Evolutionary conservation across 805 yeast genomes (phyloP).

Genomic region (Lipomyces yamadae): DNA sequence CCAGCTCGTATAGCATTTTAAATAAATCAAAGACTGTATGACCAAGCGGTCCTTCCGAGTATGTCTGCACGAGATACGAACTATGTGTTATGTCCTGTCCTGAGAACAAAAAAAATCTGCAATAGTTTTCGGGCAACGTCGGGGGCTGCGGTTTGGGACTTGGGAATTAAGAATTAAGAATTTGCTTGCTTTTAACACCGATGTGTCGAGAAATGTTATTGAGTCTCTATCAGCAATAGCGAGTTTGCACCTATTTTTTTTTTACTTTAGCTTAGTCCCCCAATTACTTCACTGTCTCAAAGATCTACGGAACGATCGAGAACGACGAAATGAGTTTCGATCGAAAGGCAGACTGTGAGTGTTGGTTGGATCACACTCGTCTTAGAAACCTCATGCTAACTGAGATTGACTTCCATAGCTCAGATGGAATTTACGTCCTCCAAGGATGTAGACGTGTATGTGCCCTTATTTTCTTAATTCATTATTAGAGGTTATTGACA

Average conservation of each 20-base stretch:
- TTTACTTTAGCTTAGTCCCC: neutral
- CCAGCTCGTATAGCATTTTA: constrained; percentile 82
- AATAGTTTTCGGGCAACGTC: no score
- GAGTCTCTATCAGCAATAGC: neutral
- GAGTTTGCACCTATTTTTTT: neutral
- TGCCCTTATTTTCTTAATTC: neutral
- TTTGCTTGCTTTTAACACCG: no score
- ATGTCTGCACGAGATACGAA: neutral
- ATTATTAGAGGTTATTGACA: neutral
- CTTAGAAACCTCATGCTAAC: neutral
- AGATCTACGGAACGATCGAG: neutral
- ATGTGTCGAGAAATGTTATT: no score
- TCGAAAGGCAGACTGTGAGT: constrained; percentile 26
- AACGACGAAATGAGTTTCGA: constrained; percentile 28
- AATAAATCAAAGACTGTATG: neutral
- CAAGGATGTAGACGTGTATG: constrained; percentile 54
- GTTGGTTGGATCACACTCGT: neutral
- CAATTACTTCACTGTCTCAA: neutral
- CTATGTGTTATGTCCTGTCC: neutral
- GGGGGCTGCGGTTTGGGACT: no score
- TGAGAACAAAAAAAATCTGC: no score
- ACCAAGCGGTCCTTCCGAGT: neutral
- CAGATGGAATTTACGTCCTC: constrained; percentile 63
- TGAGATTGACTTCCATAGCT: constrained; percentile 11
- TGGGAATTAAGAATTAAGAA: no score